phyloP scores from a whole-genome alignment of 140 eudicot genomes.

The Ambrosia hybrid region DNA sequence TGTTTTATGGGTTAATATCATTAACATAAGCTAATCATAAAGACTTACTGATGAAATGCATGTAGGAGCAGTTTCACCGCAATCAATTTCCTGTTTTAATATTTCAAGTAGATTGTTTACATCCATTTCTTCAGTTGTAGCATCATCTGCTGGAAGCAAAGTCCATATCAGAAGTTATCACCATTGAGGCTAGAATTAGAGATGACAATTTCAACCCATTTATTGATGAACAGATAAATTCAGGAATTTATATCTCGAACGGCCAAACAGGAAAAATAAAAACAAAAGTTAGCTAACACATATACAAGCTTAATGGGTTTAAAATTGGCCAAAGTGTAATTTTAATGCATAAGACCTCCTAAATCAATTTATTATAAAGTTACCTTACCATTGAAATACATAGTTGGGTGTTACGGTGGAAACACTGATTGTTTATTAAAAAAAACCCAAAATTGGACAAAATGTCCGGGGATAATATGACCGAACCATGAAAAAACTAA shows the following conservation, averaged over 20 bases:
- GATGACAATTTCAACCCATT: not conserved
- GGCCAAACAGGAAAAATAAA: not conserved
- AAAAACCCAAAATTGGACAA: not conserved
- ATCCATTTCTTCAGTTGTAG: conserved; percentile 53
- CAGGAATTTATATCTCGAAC: not conserved
- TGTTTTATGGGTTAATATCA: not conserved
- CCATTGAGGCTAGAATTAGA: not conserved
- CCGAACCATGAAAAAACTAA: not conserved
- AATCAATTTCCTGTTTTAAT: conserved; percentile 51
- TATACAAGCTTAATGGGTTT: not conserved
- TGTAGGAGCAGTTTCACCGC: conserved; percentile 44
- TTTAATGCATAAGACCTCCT: not conserved
- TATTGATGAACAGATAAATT: not conserved
- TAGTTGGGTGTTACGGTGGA: not conserved
- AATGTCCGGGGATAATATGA: not conserved
- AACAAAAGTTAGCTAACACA: conserved; percentile 12
- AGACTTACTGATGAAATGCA: conserved; percentile 72
- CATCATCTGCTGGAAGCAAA: conserved; percentile 40
- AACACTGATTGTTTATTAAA: not conserved
- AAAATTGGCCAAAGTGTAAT: not conserved
- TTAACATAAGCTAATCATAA: not conserved
- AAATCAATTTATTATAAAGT: not conserved
- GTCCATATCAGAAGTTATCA: conserved; percentile 22
- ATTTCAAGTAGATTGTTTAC: conserved; percentile 49
- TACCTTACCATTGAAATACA: not conserved